phyloP scores from a whole-genome alignment of 23 red algal genomes.

The Gracilaria vermiculophylla region DNA sequence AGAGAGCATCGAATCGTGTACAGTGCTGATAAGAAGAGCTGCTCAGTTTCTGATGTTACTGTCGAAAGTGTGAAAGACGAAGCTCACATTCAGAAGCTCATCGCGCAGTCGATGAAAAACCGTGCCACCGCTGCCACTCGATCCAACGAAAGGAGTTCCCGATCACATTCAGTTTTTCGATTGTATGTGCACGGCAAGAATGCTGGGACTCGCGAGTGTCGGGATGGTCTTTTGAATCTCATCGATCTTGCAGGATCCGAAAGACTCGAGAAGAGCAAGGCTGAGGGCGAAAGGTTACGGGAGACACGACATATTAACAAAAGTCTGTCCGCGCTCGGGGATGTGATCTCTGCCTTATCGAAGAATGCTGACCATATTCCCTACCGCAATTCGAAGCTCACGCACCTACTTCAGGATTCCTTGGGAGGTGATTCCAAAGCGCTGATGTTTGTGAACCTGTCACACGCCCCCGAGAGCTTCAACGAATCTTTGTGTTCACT shows the following conservation, averaged over 20 bases:
- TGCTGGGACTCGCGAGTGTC: constrained; percentile 40
- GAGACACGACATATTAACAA: constrained; percentile 96
- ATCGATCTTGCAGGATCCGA: constrained; percentile 97
- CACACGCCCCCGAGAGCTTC: constrained; percentile 74
- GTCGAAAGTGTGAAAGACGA: constrained; percentile 51
- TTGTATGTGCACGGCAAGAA: constrained; percentile 84
- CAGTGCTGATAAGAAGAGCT: constrained; percentile 48
- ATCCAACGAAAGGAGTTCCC: constrained; percentile 82
- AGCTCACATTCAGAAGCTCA: constrained; percentile 64
- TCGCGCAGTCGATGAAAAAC: constrained; percentile 64
- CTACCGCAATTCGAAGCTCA: constrained; percentile 95
- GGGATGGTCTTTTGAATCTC: constrained; percentile 82
- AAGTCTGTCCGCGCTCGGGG: constrained; percentile 80
- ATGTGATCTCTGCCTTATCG: constrained; percentile 80
- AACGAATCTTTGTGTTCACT: constrained; percentile 88
- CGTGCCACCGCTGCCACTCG: constrained; percentile 87
- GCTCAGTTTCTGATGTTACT: constrained; percentile 68
- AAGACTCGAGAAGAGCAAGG: constrained; percentile 66
- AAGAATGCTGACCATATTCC: constrained; percentile 75
- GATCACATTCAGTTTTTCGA: constrained; percentile 94
- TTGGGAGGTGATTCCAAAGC: constrained; percentile 95
- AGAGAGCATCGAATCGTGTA: constrained; percentile 31
- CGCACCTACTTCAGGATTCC: constrained; percentile 94
- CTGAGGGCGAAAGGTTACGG: constrained; percentile 77
- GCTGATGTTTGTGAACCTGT: constrained; percentile 99